Evolutionary conservation across 495 filamentous ascomycete species (phyloP), one percentile per base, ranked within the genome.

Genomic region (Lasiosphaeriaceae sp.): DNA sequence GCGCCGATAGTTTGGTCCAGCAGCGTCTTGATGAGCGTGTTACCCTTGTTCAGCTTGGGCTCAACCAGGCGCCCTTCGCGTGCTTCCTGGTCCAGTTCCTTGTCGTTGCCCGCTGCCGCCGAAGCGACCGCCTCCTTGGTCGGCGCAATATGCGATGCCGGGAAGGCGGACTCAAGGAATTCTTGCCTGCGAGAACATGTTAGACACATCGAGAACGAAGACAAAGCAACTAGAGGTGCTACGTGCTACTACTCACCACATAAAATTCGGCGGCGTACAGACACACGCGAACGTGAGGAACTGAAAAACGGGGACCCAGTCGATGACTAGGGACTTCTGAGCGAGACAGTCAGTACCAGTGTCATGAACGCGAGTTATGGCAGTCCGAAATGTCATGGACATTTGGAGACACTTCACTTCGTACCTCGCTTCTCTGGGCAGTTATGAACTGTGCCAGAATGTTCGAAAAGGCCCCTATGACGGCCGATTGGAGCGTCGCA

Each of bases 1-100:
- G 86, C 87, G 11, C 87, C 88, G 12, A 92, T 51, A 0, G 87
- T 89, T 70, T 95, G 91, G 67, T 98, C 94, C 2, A 96, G 77
- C 5, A 84, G 16, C 52, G 95, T 86, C 71, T 98, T 98, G 74
- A 83, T 85, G 41, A 78, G 50, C 5, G 92, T 94, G 68, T 96
- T 94, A 45, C 63, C 64, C 46, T 84, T 69, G 58, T 88, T 88
- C 34, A 93, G 74, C 47, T 74, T 71, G 4, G 74, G 69, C 66
- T 79, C 74, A 26, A 77, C 69, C 7, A 79, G 63, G 45, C 74
- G 70, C 35, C 73, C 65, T 11, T 64, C 60, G 21, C 64, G 60
- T 52, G 72, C 69, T 52, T 77, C 73, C 21, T 61, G 66, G 45
- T 80, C 75, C 29, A 75, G 68, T 23, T 65, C 70, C 50, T 73